Evolutionary conservation across 176 grass and related monocot species (phyloP), one percentile per base, ranked within the genome.

Genomic region (Oryza meyeriana): DNA sequence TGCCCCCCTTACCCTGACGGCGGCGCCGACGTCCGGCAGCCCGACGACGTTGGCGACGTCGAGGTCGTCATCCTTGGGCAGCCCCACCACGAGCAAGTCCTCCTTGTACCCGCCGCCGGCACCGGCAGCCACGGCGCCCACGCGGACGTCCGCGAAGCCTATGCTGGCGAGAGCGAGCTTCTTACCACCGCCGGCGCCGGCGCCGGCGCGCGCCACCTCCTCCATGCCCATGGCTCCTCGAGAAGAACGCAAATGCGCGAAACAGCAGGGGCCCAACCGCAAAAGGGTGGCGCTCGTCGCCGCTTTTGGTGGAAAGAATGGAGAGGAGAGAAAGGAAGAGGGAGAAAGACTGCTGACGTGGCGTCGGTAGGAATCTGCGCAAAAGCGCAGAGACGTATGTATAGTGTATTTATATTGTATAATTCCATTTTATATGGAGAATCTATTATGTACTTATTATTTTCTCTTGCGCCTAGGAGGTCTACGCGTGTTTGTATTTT

Each of bases 161-260:
- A 85, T 77, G 87, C 83, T 85, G 20, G 87, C 82, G 33, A 89
- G 71, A 66, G 83, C 72, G 18, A 89, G 83, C 26, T 78, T 89
- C 65, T 20, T 77, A 20, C 82, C 32, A 16, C 59, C 70, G 61
- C 39, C 77, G 67, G 9, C 84, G 63, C 59, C 70, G 61, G 28
- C 77, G 67, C 10, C 84, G 63, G 25, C 52, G 33, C 66, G 67
- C 12, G 12, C 17, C 30, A 25, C 82, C 2, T 71, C 80, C 14
- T 84, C 77, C 52, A 77, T 22, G 59, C 67, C 81, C 86, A 85
- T 85, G 35, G 72, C 62, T 58, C 13, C 71, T 48, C 42, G 3
- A 44, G 17, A 12, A 20, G 68, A 6, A 40, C 41, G 14, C 41
- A 31, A 83, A 57, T 66, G 59, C 42, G 67, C 26, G 16, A n/a